Percentiles rank a stretch among this genome's conserved stretches.
phyloP scores from a whole-genome alignment of 2,329 filamentous ascomycete genomes.

The Colletotrichum euphorbiae region DNA sequence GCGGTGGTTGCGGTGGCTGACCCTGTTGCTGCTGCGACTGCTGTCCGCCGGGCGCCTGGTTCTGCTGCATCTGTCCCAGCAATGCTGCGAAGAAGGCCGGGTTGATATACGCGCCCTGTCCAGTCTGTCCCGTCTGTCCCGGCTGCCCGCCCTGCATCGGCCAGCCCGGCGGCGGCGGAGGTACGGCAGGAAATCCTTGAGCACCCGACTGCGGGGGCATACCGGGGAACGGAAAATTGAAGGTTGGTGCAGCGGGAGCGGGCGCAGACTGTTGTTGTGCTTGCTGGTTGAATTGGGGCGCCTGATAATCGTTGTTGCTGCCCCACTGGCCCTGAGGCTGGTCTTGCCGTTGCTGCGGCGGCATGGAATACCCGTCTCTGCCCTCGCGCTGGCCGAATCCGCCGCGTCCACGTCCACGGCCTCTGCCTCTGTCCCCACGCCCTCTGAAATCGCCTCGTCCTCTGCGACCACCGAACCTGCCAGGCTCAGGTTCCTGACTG shows the following conservation, averaged over 20 bases:
- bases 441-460: conserved; percentile 58
- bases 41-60: conserved; percentile 43
- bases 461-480: conserved; percentile 48
- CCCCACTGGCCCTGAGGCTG: conserved; percentile 50
- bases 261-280: conserved; percentile 44
- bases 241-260: conserved; percentile 48
- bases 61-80: conserved; percentile 57
- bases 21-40: conserved; percentile 44
- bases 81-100: conserved; percentile 67
- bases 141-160: conserved; percentile 48
- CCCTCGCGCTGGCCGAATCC: conserved; percentile 51
- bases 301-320: conserved; percentile 30
- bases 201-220: conserved; percentile 54
- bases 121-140: conserved; percentile 49
- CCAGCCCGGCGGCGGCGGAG: conserved; percentile 56
- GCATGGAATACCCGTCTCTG: conserved; percentile 56
- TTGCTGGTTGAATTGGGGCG: conserved; percentile 43
- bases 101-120: conserved; percentile 63
- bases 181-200: conserved; percentile 50
- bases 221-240: conserved; percentile 58
- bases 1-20: conserved; percentile 44
- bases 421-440: conserved; percentile 51
- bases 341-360: conserved; percentile 20
- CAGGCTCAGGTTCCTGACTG: conserved; percentile 52
- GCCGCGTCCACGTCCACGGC: conserved; percentile 50